A percentile compares a stretch with the other conserved stretches of the same genome.
These are phyloP conservation scores for Trifolium pratense DNA, from an alignment of 306 rosid genomes.

Conservation along the genomic window DNA sequence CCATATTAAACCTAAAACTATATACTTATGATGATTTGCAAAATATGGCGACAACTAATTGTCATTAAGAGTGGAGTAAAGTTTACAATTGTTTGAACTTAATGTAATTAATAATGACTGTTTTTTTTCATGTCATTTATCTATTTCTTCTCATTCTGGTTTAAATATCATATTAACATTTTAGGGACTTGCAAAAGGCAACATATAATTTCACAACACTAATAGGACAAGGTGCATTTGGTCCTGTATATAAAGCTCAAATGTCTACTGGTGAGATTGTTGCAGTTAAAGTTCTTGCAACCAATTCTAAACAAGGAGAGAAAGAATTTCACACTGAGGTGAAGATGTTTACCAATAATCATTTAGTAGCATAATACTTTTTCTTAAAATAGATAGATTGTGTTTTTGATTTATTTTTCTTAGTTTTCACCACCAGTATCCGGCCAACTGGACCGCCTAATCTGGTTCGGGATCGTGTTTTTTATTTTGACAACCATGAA, in stretches of 20 bases:
- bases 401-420: too few relatives aligned
- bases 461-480: too few relatives aligned
- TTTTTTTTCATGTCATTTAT: conserved; percentile 15
- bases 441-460: too few relatives aligned
- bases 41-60: conserved; percentile 2
- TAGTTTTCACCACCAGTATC: too few relatives aligned
- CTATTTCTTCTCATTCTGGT: conserved; percentile 20
- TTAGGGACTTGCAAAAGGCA: conserved; percentile 97
- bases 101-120: background rate
- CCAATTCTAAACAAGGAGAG: conserved; percentile 97
- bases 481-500: background rate
- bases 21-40: conserved; percentile 3
- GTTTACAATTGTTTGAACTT: background rate
- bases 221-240: conserved; percentile 98
- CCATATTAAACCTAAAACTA: background rate
- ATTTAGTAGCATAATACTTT: background rate
- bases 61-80: background rate
- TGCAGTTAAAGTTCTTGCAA: conserved; percentile 97
- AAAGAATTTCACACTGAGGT: conserved; percentile 98
- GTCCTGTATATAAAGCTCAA: conserved; percentile 97
- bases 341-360: conserved; percentile 9
- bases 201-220: conserved; percentile 88
- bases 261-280: conserved; percentile 90
- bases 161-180: conserved; percentile 14
- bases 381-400: background rate